phyloP scores from a whole-genome alignment of 306 rosid genomes.

The Casuarina cunninghamiana region DNA sequence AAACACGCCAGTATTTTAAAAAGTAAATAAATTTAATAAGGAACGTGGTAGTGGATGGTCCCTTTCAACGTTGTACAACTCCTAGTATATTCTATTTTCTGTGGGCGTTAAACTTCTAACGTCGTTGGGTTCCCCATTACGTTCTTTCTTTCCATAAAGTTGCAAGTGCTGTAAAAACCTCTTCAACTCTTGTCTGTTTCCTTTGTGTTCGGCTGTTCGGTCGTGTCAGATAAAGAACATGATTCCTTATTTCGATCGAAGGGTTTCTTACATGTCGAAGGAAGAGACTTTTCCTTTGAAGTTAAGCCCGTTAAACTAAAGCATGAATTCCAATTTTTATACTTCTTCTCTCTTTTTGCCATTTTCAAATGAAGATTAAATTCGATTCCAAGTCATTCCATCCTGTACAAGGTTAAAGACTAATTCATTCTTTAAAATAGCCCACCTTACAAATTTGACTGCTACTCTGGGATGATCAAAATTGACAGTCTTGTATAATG shows the following conservation, averaged over 20 bases:
- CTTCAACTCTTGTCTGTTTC: conserved; percentile 1
- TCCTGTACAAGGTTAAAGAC: too few species aligned
- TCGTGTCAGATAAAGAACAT: background rate
- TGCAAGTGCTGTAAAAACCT: background rate
- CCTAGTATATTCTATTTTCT: background rate
- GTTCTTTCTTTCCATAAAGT: conserved; percentile 4
- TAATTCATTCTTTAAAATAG: too few species aligned
- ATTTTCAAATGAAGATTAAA: too few species aligned
- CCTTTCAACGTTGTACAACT: conserved; percentile 26
- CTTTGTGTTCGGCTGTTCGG: background rate
- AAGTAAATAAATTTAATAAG: background rate
- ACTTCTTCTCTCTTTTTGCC: too few species aligned
- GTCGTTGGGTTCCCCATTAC: background rate
- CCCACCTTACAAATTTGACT: too few species aligned
- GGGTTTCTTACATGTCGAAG: background rate
- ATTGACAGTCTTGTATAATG: too few species aligned
- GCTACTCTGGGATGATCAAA: too few species aligned
- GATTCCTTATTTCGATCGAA: background rate
- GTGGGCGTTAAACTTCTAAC: background rate
- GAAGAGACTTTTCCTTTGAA: too few species aligned
- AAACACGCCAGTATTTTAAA: background rate
- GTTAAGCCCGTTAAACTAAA: too few species aligned
- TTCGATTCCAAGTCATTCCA: too few species aligned
- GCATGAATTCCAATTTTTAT: too few species aligned
- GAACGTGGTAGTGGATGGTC: conserved; percentile 43